Base-by-base conservation (phyloP, 306 rosid genomes). In the Dalbergia oliveri region DNA sequence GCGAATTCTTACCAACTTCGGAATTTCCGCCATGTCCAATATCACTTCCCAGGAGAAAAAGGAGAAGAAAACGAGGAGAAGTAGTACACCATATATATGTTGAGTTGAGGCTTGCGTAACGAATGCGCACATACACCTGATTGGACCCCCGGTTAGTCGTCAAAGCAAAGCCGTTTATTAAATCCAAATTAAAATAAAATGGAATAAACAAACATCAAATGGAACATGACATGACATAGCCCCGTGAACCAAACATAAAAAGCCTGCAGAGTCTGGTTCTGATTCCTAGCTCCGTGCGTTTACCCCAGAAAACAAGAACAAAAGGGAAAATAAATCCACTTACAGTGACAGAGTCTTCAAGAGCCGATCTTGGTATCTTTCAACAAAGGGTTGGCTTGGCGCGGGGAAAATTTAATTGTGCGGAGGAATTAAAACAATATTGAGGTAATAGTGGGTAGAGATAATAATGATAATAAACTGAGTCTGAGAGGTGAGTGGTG, bases 21-120 rank as follows among this genome's bases (percentile, higher is more conserved):
- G 88, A 75, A 49, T 78, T 67, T 94, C 97, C 85, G 88, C 90
- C 97, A 89, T 91, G 80, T 69, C 79, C 84, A 78, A 4, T 4
- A 6, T 85, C 66, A 54, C 73, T 82, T 82, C 51, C 77, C 26
- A 6, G 43, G 18, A 54, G 9, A 33, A 31, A 18, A 63, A 12
- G 39, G 31, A 1, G 39, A 12, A 12, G 13, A 10, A 47, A 11
- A 12, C 10, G 53, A 47, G 4, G 15, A 12, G 10, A 47, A 47
- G 50, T 8, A 9, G 50, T 9, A 44, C 3, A 44, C 3, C 8
- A 37, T 44, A 44, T 44, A 9, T 8, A 18, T 60, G 66, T 12
- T 60, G 66, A 60, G 66, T 12, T 47, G 53, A 26, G 57, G 39
- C 57, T 73, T 73, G 79, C 69, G 69, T 74, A 26, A 3, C 15